Percentiles rank a stretch among this genome's conserved stretches.
phyloP scores from a whole-genome alignment of 768 basidiomycete genomes.

The Suillus tomentosus region DNA sequence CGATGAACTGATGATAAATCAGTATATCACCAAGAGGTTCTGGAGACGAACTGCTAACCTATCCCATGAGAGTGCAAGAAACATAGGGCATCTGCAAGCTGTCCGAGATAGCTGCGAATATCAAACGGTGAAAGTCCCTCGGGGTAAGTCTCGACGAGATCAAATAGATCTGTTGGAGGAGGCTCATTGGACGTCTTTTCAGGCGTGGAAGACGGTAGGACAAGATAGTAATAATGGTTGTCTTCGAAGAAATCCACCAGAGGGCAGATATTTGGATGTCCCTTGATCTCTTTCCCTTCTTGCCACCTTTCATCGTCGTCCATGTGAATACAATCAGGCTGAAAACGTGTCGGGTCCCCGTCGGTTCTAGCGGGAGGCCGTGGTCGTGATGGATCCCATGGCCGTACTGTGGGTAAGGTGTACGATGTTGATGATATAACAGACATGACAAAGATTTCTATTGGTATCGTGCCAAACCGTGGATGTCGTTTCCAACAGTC shows the following conservation, averaged over 20 bases:
- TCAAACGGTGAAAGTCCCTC: constrained; percentile 76
- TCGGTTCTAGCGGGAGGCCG: constrained; percentile 24
- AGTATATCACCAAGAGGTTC: constrained; percentile 10
- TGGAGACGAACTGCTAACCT: constrained; percentile 48
- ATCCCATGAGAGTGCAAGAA: constrained; percentile 94
- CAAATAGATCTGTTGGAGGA: constrained; percentile 84
- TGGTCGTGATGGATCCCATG: constrained; percentile 78
- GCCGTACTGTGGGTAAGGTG: constrained; percentile 72
- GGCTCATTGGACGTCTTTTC: constrained; percentile 54
- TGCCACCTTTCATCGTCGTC: constrained; percentile 51
- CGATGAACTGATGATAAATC: constrained; percentile 69
- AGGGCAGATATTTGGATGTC: constrained; percentile 95
- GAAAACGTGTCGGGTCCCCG: constrained; percentile 2
- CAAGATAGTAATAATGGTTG: constrained; percentile 92
- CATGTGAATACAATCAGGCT: background rate
- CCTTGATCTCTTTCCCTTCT: constrained; percentile 72
- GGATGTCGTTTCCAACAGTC: constrained; percentile 99
- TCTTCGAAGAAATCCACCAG: constrained; percentile 98
- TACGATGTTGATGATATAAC: constrained; percentile 82
- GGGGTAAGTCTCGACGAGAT: constrained; percentile 89
- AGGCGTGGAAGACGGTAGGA: constrained; percentile 77
- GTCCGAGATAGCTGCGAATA: constrained; percentile 85
- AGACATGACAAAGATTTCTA: constrained; percentile 96
- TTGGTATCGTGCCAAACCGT: constrained; percentile 92
- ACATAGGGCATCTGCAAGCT: constrained; percentile 86